These are phyloP conservation scores for Microstegium vimineum DNA, from an alignment of 176 grass and related monocot species.

Conservation along the genomic window DNA sequence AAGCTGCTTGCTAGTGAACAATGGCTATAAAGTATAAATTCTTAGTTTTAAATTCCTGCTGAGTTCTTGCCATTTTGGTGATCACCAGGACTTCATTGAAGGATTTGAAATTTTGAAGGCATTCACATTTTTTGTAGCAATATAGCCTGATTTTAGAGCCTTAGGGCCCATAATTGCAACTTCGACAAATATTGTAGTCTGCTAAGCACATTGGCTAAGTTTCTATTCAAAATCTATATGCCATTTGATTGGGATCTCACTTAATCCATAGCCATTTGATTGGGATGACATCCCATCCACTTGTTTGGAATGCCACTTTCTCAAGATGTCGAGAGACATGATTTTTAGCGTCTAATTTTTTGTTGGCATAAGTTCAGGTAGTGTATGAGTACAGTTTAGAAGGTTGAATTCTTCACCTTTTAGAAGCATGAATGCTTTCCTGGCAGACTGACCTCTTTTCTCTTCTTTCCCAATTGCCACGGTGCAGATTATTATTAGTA, in stretches of 20 bases:
- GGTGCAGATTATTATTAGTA: background rate
- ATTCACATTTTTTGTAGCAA: background rate
- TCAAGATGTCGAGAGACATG: background rate
- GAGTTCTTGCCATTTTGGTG: slow-evolving; percentile 3
- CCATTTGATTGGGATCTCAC: background rate
- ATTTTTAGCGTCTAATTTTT: background rate
- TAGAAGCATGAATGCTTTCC: background rate
- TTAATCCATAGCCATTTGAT: slow-evolving; percentile 10
- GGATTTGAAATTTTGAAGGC: background rate
- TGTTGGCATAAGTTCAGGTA: background rate
- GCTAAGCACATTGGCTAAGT: background rate
- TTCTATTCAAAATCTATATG: background rate
- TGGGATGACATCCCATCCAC: background rate
- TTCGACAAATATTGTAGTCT: background rate
- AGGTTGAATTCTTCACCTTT: background rate
- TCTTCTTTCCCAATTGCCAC: background rate
- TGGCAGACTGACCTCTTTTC: background rate
- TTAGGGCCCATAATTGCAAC: background rate
- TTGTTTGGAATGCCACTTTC: background rate
- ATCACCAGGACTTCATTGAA: background rate
- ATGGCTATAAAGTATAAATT: background rate
- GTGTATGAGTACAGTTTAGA: background rate
- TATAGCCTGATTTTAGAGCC: background rate
- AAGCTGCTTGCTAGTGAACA: slow-evolving; percentile 5
- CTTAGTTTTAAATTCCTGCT: background rate